These are phyloP conservation scores for Apiosordaria backusii DNA, from an alignment of 495 filamentous ascomycete genomes.

Conservation along the genomic window DNA sequence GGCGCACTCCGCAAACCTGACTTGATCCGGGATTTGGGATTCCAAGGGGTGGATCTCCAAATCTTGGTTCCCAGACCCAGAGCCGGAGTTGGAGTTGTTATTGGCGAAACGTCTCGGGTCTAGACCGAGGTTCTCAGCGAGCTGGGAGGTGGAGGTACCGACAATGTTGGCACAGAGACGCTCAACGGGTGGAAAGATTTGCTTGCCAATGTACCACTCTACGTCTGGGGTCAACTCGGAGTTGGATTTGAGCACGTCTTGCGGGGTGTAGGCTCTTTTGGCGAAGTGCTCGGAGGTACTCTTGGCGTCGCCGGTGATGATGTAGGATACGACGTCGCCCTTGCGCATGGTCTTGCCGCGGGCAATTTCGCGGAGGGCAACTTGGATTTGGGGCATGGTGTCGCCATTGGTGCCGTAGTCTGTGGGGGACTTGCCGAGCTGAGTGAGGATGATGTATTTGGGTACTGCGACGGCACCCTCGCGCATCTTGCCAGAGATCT, in stretches of 20 bases:
- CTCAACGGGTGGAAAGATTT: constrained; percentile 97
- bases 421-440: constrained; percentile 88
- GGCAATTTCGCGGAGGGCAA: constrained; percentile 82
- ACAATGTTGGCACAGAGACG: constrained; percentile 93
- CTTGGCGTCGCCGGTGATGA: constrained; percentile 78
- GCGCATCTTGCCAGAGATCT: constrained; percentile 79
- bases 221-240: constrained; percentile 77
- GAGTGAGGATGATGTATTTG: constrained; percentile 96
- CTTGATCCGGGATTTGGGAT: constrained; percentile 83
- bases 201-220: constrained; percentile 96
- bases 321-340: constrained; percentile 93
- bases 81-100: constrained; percentile 27
- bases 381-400: constrained; percentile 96
- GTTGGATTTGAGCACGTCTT: constrained; percentile 76
- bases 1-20: constrained; percentile 76
- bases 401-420: constrained; percentile 93
- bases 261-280: constrained; percentile 80
- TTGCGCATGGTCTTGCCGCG: constrained; percentile 82
- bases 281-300: constrained; percentile 69
- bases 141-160: constrained; percentile 80
- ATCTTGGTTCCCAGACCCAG: constrained; percentile 44
- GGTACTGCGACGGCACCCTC: constrained; percentile 64
- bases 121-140: constrained; percentile 90
- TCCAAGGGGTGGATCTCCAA: constrained; percentile 80
- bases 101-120: constrained; percentile 78